Percentiles rank a stretch among this genome's conserved stretches.
phyloP scores from a whole-genome alignment of 768 basidiomycete genomes.

The Rhodotorula kratochvilovae region DNA sequence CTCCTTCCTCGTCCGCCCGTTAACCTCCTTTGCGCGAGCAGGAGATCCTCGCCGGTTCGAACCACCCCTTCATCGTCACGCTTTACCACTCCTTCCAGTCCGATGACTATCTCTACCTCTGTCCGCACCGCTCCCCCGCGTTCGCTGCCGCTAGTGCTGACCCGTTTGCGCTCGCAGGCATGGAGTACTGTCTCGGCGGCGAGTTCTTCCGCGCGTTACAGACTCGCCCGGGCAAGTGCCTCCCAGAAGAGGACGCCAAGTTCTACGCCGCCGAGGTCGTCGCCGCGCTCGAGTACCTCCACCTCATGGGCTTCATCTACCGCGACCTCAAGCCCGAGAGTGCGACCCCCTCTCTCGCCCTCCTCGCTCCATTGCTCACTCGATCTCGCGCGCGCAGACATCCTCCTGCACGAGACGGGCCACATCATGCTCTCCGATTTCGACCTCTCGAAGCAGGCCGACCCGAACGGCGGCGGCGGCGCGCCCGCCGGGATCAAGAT shows the following conservation, averaged over 20 bases:
- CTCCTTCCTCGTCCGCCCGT: background rate
- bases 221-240: constrained; percentile 90
- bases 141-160: background rate
- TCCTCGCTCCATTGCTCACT: background rate
- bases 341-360: constrained; percentile 52
- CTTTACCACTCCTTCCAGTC: constrained; percentile 99
- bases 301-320: constrained; percentile 99
- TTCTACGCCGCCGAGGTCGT: constrained; percentile 99
- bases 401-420: constrained; percentile 91
- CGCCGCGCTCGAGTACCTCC: constrained; percentile 94
- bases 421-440: constrained; percentile 99
- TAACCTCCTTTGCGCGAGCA: constrained; percentile 4
- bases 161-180: constrained; percentile 45
- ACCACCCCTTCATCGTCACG: constrained; percentile 99
- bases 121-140: constrained; percentile 47
- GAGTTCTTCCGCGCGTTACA: constrained; percentile 99
- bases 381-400: constrained; percentile 60
- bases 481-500: constrained; percentile 78
- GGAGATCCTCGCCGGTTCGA: constrained; percentile 95
- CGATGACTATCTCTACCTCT: constrained; percentile 94
- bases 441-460: constrained; percentile 94
- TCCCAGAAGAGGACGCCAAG: constrained; percentile 87
- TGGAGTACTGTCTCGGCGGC: constrained; percentile 99
- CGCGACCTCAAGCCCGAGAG: constrained; percentile 99
- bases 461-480: constrained; percentile 62